These are phyloP conservation scores for Astrephomene gubernaculifera DNA, from an alignment of 139 green algal genomes.

Conservation along the genomic window DNA sequence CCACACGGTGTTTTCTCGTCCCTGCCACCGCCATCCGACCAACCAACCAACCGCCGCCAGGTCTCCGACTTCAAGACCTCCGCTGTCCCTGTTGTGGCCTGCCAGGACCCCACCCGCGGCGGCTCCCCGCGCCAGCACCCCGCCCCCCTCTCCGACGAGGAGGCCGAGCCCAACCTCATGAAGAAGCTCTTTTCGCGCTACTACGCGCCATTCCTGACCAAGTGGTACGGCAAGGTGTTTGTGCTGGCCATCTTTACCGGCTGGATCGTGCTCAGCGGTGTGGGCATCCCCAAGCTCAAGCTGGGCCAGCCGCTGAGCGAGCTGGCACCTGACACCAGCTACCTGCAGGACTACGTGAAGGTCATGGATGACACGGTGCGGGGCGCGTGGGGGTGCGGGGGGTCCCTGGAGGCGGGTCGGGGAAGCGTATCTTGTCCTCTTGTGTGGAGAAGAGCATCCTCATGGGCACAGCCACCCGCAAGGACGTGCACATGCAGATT, in stretches of 20 bases:
- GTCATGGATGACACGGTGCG: conserved; percentile 20
- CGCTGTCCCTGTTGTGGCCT: neutral
- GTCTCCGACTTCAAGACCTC: neutral
- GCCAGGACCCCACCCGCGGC: neutral
- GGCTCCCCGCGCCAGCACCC: neutral
- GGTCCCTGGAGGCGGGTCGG: no score
- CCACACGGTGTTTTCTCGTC: no score
- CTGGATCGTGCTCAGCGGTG: conserved; percentile 2
- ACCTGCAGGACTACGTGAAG: conserved; percentile 47
- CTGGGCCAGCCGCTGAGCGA: conserved; percentile 53
- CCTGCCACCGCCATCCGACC: no score
- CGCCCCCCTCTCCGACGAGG: neutral
- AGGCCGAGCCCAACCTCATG: conserved; percentile 15
- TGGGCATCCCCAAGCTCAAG: conserved; percentile 30
- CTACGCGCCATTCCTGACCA: conserved; percentile 36
- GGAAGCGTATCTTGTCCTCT: no score
- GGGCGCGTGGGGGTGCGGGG: neutral
- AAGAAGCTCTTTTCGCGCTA: neutral
- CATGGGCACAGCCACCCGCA: no score
- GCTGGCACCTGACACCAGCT: conserved; percentile 51
- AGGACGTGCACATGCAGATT: no score
- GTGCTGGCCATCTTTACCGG: conserved; percentile 44
- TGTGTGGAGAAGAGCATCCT: no score
- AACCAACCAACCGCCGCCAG: no score
- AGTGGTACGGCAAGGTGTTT: conserved; percentile 41